Base-by-base conservation (phyloP, 2,329 filamentous ascomycete genomes). In the Fusarium decemcellulare region DNA sequence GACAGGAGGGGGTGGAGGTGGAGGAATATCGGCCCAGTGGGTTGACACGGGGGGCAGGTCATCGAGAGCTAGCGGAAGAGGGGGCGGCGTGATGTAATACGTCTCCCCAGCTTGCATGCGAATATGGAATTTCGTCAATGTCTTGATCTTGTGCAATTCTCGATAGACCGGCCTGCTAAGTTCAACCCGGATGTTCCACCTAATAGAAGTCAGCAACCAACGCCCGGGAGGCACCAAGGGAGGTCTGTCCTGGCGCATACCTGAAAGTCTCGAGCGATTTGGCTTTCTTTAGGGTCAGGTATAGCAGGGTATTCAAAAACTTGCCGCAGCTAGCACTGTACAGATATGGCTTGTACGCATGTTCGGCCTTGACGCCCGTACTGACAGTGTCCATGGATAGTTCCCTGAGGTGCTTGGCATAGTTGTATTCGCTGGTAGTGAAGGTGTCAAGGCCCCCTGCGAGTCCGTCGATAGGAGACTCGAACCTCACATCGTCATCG, bases 131-230 rank as follows among this genome's bases (percentile, higher is more conserved):
- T 86, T 79, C 59, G 83, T 82, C 30, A 91, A 80, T 8, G 84
- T 81, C 16, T 79, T 64, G 59, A 90, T 87, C 36, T 81, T 77
- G 73, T 90, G 88, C 11, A 91, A 80, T 36, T 84, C 83, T 60
- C 82, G 82, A 77, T 88, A 91, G 6, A 91, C 84, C 2, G 83
- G 84, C 7, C 87, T 81, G 73, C 85, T 89, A 10, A 91, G 81
- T 75, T 91, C 89, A 58, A 91, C 85, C 8, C 88, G 84, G 57
- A 91, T 87, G 74, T 91, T 89, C 89, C 89, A 91, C 67, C 86
- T 89, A 44, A 56, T 34, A 30, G 27, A 29, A 11, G 36, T 65
- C 34, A 59, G 39, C 66, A 43, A 46, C 8, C 4, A 52, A 68
- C 59, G 15, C 58, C n/a, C 48, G 12, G 39, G 36, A 44, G 29